A percentile compares a stretch with the other conserved stretches of the same genome.
These are phyloP conservation scores for Neofusicoccum kwambonambiense DNA, from an alignment of 2,329 filamentous ascomycete genomes.

Conservation along the genomic window DNA sequence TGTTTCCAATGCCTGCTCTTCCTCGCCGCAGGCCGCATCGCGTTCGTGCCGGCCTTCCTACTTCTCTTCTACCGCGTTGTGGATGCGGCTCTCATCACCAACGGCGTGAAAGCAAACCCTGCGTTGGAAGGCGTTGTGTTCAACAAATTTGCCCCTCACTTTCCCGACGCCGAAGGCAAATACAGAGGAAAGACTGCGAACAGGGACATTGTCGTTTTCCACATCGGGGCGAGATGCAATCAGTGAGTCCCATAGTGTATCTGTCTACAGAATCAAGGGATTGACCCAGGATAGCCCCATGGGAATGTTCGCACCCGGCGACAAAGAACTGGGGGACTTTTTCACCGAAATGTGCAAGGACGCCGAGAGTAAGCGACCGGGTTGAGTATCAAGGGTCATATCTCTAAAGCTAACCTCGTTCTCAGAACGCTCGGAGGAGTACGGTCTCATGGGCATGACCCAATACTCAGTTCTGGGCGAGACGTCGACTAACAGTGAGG, in stretches of 20 bases:
- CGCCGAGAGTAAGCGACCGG: constrained; percentile 23
- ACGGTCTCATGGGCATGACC: constrained; percentile 24
- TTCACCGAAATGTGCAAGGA: constrained; percentile 42
- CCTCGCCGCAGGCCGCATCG: constrained; percentile 33
- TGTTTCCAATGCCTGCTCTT: constrained; percentile 38
- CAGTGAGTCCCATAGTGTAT: constrained; percentile 24
- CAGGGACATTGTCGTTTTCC: constrained; percentile 37
- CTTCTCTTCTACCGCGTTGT: constrained; percentile 35
- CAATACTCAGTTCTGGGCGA: constrained; percentile 41
- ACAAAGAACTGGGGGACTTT: constrained; percentile 37
- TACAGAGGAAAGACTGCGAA: constrained; percentile 31
- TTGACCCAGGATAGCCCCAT: constrained; percentile 39
- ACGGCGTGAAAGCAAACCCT: constrained; percentile 37
- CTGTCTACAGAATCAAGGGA: neutral
- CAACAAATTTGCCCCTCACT: constrained; percentile 38
- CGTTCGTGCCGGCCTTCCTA: constrained; percentile 34
- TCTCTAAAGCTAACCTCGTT: neutral
- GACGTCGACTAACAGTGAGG: constrained; percentile 41
- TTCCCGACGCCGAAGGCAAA: constrained; percentile 36
- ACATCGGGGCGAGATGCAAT: constrained; percentile 38
- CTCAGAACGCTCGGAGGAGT: constrained; percentile 4
- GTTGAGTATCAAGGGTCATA: no score
- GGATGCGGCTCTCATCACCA: constrained; percentile 35
- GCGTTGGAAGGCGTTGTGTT: constrained; percentile 37
- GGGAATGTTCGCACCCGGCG: constrained; percentile 49